Conservation (phyloP, 495 filamentous ascomycete species). For the Aspergillus campestris region DNA sequence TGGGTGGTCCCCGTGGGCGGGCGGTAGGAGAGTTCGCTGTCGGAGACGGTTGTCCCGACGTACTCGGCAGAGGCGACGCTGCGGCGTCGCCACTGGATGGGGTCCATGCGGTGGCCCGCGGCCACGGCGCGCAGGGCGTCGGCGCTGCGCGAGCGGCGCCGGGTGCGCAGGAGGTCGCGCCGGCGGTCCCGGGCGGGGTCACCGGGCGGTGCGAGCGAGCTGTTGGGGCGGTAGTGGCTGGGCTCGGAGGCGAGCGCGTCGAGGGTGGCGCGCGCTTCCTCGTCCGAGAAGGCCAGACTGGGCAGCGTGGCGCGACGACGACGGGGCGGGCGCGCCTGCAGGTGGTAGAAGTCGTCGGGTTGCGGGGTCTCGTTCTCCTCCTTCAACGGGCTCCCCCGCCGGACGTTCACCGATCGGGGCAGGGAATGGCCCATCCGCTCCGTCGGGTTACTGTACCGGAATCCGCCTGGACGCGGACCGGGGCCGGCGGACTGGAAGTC, state of each 20-base stretch:
- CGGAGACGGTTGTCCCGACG: slow-evolving; percentile 15
- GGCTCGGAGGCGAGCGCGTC: slow-evolving; percentile 13
- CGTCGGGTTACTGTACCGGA: background rate
- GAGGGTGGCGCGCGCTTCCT: slow-evolving; percentile 24
- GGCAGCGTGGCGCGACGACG: slow-evolving; percentile 37
- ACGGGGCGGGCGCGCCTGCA: slow-evolving; percentile 15
- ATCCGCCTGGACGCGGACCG: background rate
- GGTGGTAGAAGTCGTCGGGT: slow-evolving; percentile 14
- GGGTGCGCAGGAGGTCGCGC: slow-evolving; percentile 15
- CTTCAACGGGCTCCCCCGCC: slow-evolving; percentile 20
- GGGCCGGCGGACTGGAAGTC: slow-evolving; percentile 9
- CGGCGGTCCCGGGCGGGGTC: slow-evolving; percentile 14
- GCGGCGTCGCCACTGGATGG: slow-evolving; percentile 19
- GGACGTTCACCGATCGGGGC: slow-evolving; percentile 18
- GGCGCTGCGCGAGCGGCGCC: slow-evolving; percentile 26
- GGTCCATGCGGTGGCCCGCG: slow-evolving; percentile 18
- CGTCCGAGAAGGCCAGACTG: slow-evolving; percentile 34
- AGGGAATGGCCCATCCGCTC: slow-evolving; percentile 5
- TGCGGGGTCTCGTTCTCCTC: slow-evolving; percentile 15
- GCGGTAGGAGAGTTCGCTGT: slow-evolving; percentile 19
- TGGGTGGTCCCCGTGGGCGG: slow-evolving; percentile 25
- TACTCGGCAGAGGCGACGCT: slow-evolving; percentile 12
- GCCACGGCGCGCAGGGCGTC: slow-evolving; percentile 19
- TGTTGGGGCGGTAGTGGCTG: no score
- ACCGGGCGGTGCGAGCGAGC: background rate